These are phyloP conservation scores for Candida odintsovae DNA, from an alignment of 805 yeast genomes.

Conservation along the genomic window DNA sequence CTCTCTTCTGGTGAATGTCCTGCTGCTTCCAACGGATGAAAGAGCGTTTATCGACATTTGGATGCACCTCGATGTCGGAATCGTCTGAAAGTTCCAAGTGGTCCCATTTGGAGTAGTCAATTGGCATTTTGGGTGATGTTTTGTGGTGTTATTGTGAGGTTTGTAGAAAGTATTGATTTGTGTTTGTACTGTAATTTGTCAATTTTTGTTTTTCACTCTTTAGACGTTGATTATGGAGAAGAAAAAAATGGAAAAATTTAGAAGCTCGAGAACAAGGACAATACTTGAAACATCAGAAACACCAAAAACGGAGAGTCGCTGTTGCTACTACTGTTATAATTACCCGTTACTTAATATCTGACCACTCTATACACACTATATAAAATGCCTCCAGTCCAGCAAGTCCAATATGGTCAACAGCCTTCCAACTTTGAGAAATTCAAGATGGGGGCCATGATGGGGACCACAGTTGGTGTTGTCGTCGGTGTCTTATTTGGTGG, in stretches of 20 bases:
- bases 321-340: background rate
- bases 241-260: background rate
- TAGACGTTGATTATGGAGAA: too few relatives aligned
- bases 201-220: too few relatives aligned
- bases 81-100: constrained; percentile 94
- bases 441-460: constrained; percentile 99
- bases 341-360: background rate
- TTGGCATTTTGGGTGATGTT: constrained; percentile 47
- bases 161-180: background rate
- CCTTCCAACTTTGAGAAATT: constrained; percentile 93
- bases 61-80: constrained; percentile 95
- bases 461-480: constrained; percentile 77
- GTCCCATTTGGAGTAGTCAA: constrained; percentile 98
- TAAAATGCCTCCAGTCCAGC: constrained; percentile 52
- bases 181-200: background rate
- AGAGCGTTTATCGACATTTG: constrained; percentile 91
- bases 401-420: constrained; percentile 51
- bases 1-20: constrained; percentile 91
- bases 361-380: background rate
- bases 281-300: background rate
- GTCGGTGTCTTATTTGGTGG: constrained; percentile 95
- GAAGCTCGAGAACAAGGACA: background rate
- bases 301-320: background rate
- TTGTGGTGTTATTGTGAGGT: background rate
- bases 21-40: constrained; percentile 96